Percentiles rank a stretch among this genome's conserved stretches.
Conservation (phyloP, 2,329 filamentous ascomycete species). For the Biscogniauxia sp. region DNA sequence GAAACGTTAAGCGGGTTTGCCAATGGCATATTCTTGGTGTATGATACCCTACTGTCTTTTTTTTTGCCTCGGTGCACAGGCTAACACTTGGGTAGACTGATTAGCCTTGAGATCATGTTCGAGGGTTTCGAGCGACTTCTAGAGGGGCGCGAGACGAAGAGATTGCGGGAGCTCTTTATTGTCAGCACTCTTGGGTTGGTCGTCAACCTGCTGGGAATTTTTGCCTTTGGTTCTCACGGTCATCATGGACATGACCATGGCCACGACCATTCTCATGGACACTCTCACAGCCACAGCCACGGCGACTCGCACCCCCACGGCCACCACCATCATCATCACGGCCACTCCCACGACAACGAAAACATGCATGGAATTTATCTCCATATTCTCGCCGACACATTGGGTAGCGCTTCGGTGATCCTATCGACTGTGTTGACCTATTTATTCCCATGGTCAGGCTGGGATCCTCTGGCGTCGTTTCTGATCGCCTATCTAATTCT, state of each 20-base stretch:
- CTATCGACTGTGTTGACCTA: constrained; percentile 86
- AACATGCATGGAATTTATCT: constrained; percentile 98
- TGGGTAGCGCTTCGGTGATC: constrained; percentile 92
- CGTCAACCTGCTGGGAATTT: constrained; percentile 90
- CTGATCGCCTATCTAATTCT: constrained; percentile 93
- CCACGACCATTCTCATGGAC: constrained; percentile 37
- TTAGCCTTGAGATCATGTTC: constrained; percentile 93
- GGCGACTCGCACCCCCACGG: constrained; percentile 25
- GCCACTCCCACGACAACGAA: constrained; percentile 76
- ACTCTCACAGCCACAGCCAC: constrained; percentile 36
- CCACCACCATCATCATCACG: constrained; percentile 30
- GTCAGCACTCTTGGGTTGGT: constrained; percentile 83
- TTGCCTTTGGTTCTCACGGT: constrained; percentile 70
- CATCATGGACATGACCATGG: constrained; percentile 47
- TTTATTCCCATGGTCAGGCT: constrained; percentile 85
- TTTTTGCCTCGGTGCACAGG: neutral
- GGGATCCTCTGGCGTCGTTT: constrained; percentile 91
- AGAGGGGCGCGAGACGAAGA: constrained; percentile 78
- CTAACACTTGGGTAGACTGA: constrained; percentile 56
- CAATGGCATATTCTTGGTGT: constrained; percentile 93
- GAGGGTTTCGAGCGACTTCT: constrained; percentile 87
- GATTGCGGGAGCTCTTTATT: constrained; percentile 81
- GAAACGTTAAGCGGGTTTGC: constrained; percentile 95
- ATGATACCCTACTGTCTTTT: constrained; percentile 30
- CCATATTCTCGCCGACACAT: constrained; percentile 90